These are phyloP conservation scores for Benincasa hispida DNA, from an alignment of 306 rosid genomes.

Conservation along the genomic window DNA sequence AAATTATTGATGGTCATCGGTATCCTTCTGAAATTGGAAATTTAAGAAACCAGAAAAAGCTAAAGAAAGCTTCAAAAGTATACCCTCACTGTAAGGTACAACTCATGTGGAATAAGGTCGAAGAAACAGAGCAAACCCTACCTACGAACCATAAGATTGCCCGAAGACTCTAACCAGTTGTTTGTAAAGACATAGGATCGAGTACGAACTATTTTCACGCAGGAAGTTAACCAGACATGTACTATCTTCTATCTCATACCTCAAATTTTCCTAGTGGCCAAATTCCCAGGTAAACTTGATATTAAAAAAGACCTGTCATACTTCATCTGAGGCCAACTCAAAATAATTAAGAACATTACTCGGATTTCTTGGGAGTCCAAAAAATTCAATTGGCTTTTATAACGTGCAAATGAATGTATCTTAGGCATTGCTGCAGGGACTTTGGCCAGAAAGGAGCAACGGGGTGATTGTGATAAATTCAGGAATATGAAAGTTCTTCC, in stretches of 20 bases:
- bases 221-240: neutral
- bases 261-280: neutral
- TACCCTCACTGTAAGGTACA: neutral
- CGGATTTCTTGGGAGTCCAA: neutral
- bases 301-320: neutral
- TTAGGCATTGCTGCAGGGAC: neutral
- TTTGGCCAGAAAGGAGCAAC: neutral
- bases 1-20: neutral
- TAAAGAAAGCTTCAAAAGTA: neutral
- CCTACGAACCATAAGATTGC: neutral
- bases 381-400: neutral
- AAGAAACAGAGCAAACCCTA: neutral
- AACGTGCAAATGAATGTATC: neutral
- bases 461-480: neutral
- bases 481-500: neutral
- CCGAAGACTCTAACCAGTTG: neutral
- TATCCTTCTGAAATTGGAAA: neutral
- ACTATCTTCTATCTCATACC: neutral
- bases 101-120: neutral
- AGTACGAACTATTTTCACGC: neutral
- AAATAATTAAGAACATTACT: neutral
- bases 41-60: neutral
- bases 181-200: neutral
- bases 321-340: neutral
- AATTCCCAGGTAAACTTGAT: neutral